These are phyloP conservation scores for Mucor mucedo DNA, from an alignment of 371 early-diverging fungal genomes.

Conservation along the genomic window DNA sequence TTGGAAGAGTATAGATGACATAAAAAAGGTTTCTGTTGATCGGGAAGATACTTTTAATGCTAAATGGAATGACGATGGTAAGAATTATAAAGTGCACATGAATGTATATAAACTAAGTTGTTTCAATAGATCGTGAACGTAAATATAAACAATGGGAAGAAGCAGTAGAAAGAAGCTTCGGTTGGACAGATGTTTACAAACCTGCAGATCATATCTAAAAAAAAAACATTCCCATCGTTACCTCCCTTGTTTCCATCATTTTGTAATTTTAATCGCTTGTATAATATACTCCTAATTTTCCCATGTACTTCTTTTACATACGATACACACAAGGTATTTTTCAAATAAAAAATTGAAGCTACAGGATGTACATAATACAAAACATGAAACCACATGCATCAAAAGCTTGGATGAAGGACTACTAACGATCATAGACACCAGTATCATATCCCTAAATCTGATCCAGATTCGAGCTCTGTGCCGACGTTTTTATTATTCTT, in stretches of 20 bases:
- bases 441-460: no score
- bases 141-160: slow-evolving; percentile 77
- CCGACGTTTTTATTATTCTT: no score
- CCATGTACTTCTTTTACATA: not conserved
- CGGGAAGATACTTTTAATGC: slow-evolving; percentile 50
- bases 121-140: slow-evolving; percentile 58
- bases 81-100: not conserved
- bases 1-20: slow-evolving; percentile 60
- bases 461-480: no score
- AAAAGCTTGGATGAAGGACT: no score
- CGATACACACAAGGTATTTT: no score
- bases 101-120: not conserved
- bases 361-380: no score
- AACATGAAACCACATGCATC: no score
- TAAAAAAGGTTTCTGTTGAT: slow-evolving; percentile 35
- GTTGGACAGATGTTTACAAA: slow-evolving; percentile 54
- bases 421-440: no score
- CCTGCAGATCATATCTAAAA: slow-evolving; percentile 19
- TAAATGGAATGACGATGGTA: slow-evolving; percentile 49
- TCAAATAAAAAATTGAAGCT: no score
- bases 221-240: not conserved
- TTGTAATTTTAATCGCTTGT: slow-evolving; percentile 6
- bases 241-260: not conserved
- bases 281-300: not conserved
- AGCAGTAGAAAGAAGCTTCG: slow-evolving; percentile 76